Base-by-base conservation (phyloP, 805 yeast species). In the Metschnikowia anglica region DNA sequence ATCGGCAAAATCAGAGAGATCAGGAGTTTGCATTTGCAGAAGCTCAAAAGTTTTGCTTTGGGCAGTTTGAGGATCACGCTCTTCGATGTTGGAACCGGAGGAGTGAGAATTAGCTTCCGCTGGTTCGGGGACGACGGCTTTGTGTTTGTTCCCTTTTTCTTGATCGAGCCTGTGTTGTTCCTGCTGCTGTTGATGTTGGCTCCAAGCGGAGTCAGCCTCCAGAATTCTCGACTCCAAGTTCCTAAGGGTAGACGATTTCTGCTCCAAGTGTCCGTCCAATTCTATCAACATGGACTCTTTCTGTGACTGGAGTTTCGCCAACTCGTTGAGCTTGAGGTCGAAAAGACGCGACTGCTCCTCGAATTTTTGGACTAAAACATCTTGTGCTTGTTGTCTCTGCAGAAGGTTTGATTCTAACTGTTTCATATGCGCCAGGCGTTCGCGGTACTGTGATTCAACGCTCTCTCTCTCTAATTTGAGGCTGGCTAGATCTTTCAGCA, bases 1-100 rank as follows among this genome's bases (percentile, higher is more conserved):
- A 43, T 65, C 65, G 3, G 69, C 53, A 23, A 65, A 59, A 44
- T 68, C 73, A n/a, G 61, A 58, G 37, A 68, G 55, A 30, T 60
- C 65, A 23, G 53, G 59, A 10, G 55, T 49, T 32, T 47, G 52
- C 44, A n/a, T 24, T 18, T 30, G 27, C 29, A 21, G 37, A 15
- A 23, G 26, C 15, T 24, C 23, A 25, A 26, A 25, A 2, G 44
- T 31, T 20, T 33, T 30, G 38, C 25, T 23, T 13, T 27, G n/a
- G 4, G 29, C 3, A 19, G 11, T 16, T n/a, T n/a, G n/a, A n/a
- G n/a, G n/a, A 8, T 19, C 11, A 6, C n/a, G 10, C 30, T 17
- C 19, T 20, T 3, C 33, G 12, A 11, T n/a, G 11, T 20, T 11
- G 3, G 35, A 32, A 19, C 7, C 33, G n/a, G 33, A 12, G 11